A percentile compares a stretch with the other conserved stretches of the same genome.
These are phyloP conservation scores for Cucumis cinereus DNA, from an alignment of 306 rosid genomes.

Conservation along the genomic window DNA sequence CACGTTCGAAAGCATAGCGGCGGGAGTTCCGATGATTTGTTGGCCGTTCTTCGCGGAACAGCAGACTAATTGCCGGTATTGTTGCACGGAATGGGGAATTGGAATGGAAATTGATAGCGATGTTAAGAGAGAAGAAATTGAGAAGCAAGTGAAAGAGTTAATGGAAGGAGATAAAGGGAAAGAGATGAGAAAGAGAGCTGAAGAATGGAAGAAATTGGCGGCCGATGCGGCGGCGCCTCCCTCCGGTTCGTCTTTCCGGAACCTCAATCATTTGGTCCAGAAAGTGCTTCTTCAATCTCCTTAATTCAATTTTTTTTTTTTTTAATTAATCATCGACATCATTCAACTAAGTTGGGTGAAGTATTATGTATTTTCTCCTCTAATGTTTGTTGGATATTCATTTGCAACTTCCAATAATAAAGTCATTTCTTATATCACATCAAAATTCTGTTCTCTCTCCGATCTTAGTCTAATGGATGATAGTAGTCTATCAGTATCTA, in stretches of 20 bases:
- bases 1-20: conserved; percentile 42
- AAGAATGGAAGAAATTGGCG: conserved; percentile 37
- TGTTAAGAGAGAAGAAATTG: conserved; percentile 27
- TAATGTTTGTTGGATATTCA: too few species aligned
- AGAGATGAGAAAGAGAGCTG: conserved; percentile 29
- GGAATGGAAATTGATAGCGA: conserved; percentile 52
- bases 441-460: too few species aligned
- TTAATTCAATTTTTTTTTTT: neutral
- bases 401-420: too few species aligned
- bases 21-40: conserved; percentile 54
- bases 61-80: conserved; percentile 48
- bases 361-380: too few species aligned
- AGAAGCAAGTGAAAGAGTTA: conserved; percentile 33
- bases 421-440: too few species aligned
- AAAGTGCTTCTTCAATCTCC: conserved; percentile 8
- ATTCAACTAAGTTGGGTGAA: too few species aligned
- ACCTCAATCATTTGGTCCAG: conserved; percentile 17
- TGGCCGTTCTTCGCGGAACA: conserved; percentile 79
- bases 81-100: conserved; percentile 44
- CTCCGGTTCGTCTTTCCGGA: conserved; percentile 25
- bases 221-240: conserved; percentile 9
- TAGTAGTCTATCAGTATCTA: too few species aligned
- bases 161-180: conserved; percentile 45
- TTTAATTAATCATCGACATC: too few species aligned
- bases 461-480: too few species aligned